These are phyloP conservation scores for Penicillium coprophilum DNA, from an alignment of 495 filamentous ascomycete species.

Conservation along the genomic window DNA sequence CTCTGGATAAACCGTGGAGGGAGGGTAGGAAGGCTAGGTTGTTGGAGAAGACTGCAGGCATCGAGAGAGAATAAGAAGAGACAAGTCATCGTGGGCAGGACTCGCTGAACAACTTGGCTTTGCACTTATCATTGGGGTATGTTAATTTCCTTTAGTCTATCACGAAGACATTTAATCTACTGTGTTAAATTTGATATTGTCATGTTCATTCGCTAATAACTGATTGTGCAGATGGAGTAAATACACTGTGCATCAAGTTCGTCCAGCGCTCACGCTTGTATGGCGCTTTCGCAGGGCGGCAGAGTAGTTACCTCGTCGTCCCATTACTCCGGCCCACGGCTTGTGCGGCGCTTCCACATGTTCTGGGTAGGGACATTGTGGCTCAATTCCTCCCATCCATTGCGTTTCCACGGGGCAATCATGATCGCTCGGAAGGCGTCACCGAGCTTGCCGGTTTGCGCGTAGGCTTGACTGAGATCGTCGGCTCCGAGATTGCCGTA, in stretches of 20 bases:
- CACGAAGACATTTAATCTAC: background rate
- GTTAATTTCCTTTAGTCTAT: slow-evolving; percentile 3
- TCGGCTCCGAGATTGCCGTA: slow-evolving; percentile 62
- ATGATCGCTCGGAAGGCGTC: slow-evolving; percentile 78
- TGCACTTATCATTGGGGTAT: slow-evolving; percentile 8
- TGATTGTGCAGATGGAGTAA: slow-evolving; percentile 20
- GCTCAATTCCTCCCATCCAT: slow-evolving; percentile 60
- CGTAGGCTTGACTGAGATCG: slow-evolving; percentile 72
- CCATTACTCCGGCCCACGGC: background rate
- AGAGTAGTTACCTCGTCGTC: slow-evolving; percentile 18
- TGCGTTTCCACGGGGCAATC: slow-evolving; percentile 72
- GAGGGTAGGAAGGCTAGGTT: slow-evolving; percentile 69
- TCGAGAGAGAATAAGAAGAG: slow-evolving; percentile 15
- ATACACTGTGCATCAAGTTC: slow-evolving; percentile 33
- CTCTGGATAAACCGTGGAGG: slow-evolving; percentile 72
- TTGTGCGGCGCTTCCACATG: background rate
- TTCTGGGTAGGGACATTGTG: slow-evolving; percentile 28
- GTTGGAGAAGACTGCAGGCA: slow-evolving; percentile 53
- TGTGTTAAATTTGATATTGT: background rate
- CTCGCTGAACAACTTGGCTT: slow-evolving; percentile 3
- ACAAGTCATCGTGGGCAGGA: slow-evolving; percentile 3
- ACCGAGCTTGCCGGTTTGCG: slow-evolving; percentile 65
- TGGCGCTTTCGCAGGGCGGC: slow-evolving; percentile 67
- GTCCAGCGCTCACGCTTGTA: slow-evolving; percentile 69
- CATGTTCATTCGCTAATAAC: background rate